Evolutionary conservation across 257 asterid genomes (phyloP), one percentile per base, ranked within the genome.

Genomic region (Anisodus tanguticus): DNA sequence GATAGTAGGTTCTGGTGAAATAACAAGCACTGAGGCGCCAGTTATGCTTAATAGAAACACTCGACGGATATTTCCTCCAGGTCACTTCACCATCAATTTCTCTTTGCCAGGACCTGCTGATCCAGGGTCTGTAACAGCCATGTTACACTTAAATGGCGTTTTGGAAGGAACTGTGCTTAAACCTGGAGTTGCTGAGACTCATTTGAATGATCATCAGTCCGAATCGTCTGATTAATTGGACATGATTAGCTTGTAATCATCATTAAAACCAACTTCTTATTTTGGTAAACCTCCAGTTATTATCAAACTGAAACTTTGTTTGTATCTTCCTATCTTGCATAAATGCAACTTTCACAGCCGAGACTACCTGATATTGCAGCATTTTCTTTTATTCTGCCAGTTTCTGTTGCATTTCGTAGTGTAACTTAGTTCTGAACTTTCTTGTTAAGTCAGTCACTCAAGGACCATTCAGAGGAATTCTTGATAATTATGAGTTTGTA

Each of bases 81-180:
- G 77, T 43, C 43, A 49, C 47, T 82, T 82, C 78, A 64, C 62
- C 19, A 64, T 82, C 60, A 3, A 4, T 51, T 64, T 62, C 72
- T 19, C 49, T 49, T 82, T 82, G 51, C 79, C 78, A 6, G 79
- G 78, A 82, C 78, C 60, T 63, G 45, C 39, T 15, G 78, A 82
- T 35, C 49, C 69, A 7, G 37, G 11, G 1, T 9, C 8, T 43
- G 39, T 31, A 41, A 9, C 7, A 26, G 19, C 58, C 12, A n/a
- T 4, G 39, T 0, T 74, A 4, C 55, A n/a, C 80, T 11, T 19
- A 49, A 4, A 66, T 47, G 80, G 57, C 53, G 45, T 26, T 15
- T 2, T 39, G 63, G 69, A 63, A 82, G 80, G 49, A 49, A 10
- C 22, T 39, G 71, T 63, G 22, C 51, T 58, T 69, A 53, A 51